These are phyloP conservation scores for Trametes sanguinea DNA, from an alignment of 768 basidiomycete genomes.

Conservation along the genomic window DNA sequence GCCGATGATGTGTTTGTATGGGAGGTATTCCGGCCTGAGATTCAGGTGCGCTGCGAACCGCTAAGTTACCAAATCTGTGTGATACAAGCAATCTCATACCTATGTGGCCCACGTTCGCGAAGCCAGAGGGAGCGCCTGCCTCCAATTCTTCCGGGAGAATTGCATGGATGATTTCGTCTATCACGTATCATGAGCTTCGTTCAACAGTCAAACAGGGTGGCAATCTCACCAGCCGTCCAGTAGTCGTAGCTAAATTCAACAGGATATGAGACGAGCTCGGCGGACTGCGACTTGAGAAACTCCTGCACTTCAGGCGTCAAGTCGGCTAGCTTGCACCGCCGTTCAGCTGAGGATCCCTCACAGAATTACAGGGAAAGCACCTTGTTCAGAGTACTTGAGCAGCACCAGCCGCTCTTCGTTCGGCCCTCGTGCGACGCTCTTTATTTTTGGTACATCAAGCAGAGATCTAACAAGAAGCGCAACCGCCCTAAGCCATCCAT, in stretches of 20 bases:
- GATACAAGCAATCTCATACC: constrained; percentile 47
- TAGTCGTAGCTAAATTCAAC: constrained; percentile 79
- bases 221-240: constrained; percentile 76
- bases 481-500: constrained; percentile 1
- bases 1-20: constrained; percentile 89
- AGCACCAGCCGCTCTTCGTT: constrained; percentile 65
- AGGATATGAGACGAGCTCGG: constrained; percentile 56
- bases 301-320: constrained; percentile 56
- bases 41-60: constrained; percentile 79
- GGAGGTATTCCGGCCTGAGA: constrained; percentile 85
- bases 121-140: constrained; percentile 82
- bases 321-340: constrained; percentile 60
- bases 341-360: constrained; percentile 25
- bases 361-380: constrained; percentile 36
- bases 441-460: constrained; percentile 69
- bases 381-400: constrained; percentile 60
- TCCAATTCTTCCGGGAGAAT: constrained; percentile 79
- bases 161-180: constrained; percentile 83
- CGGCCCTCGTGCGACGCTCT: constrained; percentile 53
- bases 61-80: not conserved
- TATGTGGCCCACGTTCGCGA: constrained; percentile 88
- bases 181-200: not conserved
- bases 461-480: constrained; percentile 46
- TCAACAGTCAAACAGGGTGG: not conserved
- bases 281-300: constrained; percentile 57